Evolutionary conservation across 2,329 filamentous ascomycete genomes (phyloP), one percentile per base, ranked within the genome.

Genomic region (Shiraia sp.): DNA sequence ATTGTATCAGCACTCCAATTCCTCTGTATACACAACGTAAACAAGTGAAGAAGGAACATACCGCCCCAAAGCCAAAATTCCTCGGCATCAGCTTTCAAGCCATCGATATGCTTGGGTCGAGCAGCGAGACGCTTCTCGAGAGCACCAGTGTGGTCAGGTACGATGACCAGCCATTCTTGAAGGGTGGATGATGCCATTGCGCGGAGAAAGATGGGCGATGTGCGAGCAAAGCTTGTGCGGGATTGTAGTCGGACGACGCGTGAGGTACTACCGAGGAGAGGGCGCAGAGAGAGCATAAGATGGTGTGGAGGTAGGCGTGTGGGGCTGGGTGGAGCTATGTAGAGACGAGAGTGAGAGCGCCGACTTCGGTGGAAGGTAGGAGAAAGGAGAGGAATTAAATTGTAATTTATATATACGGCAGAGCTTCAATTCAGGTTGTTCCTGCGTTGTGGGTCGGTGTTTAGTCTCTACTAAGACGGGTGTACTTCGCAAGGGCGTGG

Each of bases 101-200:
- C 61, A 6, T 45, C 55, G 6, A 72, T 23, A 55, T 71, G 62
- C 36, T 62, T 36, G 58, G 63, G 56, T 32, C 76, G 54, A 3
- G 73, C 69, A 36, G 69, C 61, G 50, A 79, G 62, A 3, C 76
- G 55, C 45, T 71, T 68, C 24, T 72, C 61, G 37, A 77, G 54
- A 13, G 66, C 71, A 32, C 66, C 70, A 2, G 51, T 47, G 25
- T 70, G 59, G 51, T 79, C 76, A 1, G 75, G 75, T 0, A 74
- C 49, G 36, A 79, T 76, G 47, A 76, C 68, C 39, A 79, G 69
- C 75, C 75, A 79, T 67, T 79, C 76, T 23, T 60, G 65, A 7
- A 66, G 48, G 10, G 63, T 53, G 8, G 44, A n/a, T 2, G 51
- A 55, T 28, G 60, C 51, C 62, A 66, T 66, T 39, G 43, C 54